Base-by-base conservation (phyloP, 345 rosid species). In the Kandelia obovata region DNA sequence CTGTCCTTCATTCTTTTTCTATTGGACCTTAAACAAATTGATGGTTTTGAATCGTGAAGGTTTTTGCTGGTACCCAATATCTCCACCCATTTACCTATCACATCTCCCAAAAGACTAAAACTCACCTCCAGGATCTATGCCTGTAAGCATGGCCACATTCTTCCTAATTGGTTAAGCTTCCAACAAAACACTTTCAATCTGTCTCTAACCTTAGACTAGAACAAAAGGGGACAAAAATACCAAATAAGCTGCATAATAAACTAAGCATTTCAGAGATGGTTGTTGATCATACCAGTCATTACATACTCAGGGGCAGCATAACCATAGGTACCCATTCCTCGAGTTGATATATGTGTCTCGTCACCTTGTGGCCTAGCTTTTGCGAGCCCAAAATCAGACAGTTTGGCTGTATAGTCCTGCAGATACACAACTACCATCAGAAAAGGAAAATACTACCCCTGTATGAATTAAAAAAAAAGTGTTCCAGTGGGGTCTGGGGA, bases 341-440 rank as follows among this genome's bases (percentile, higher is more conserved):
- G 84, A 79, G 99, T 92, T 59, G 96, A 95, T 51, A 92, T 96
- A 67, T 92, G 99, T 62, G 97, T 89, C 86, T 92, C 93, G 60
- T 95, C 99, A 39, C 97, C 99, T 71, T 87, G 97, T 43, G 99
- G 99, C 11, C 99, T 97, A 80, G 93, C 97, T 85, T 95, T 95
- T 63, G 99, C 96, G 70, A 95, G 96, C 63, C 99, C 99, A 68
- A 94, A 94, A 81, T 94, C 97, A 60, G 96, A 94, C 75, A 94
- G 96, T 77, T 91, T 91, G 80, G 99, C 92, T 28, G 96, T 84
- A 77, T 92, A 91, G 74, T 95, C 96, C 99, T 95, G 86, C 68
- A 72, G 56, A 72, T 53, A 61, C 62, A 73, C 67, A 17, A 39
- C 17, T 11, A 43, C 4, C 49, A 43, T 43, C 49, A 43, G 49